phyloP scores from a whole-genome alignment of 148 eudicot genomes.

The Pouteria glomerata region DNA sequence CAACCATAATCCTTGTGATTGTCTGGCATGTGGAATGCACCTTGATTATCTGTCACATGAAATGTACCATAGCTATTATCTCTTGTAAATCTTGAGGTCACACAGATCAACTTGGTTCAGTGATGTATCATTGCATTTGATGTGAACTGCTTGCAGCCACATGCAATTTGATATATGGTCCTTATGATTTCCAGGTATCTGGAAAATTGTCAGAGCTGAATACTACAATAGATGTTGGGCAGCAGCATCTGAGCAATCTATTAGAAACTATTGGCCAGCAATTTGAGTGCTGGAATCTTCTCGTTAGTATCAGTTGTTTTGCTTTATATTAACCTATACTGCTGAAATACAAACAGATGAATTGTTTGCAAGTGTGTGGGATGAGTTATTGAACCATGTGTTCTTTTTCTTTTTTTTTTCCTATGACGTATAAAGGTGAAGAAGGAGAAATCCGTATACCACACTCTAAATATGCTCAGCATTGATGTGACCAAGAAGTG shows the following conservation, averaged over 20 bases:
- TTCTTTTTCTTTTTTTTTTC: no score
- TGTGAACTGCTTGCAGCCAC: background rate
- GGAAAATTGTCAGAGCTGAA: slow-evolving; percentile 62
- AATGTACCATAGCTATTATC: background rate
- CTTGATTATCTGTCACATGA: background rate
- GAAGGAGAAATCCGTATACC: slow-evolving; percentile 62
- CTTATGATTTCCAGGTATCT: slow-evolving; percentile 41
- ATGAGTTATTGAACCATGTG: background rate
- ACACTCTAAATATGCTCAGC: slow-evolving; percentile 66
- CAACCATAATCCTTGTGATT: background rate
- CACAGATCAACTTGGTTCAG: background rate
- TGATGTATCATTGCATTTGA: background rate
- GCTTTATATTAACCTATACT: background rate
- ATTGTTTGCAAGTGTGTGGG: background rate
- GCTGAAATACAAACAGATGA: background rate
- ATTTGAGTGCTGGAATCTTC: slow-evolving; percentile 52
- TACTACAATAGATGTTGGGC: slow-evolving; percentile 65
- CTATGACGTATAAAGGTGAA: slow-evolving; percentile 41
- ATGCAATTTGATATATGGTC: slow-evolving; percentile 1
- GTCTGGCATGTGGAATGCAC: no score
- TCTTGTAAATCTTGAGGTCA: background rate
- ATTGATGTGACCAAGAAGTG: slow-evolving; percentile 75
- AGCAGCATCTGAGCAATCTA: slow-evolving; percentile 46
- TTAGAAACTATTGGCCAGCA: slow-evolving; percentile 47
- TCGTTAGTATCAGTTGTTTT: slow-evolving; percentile 36